Base-by-base conservation (phyloP, 345 rosid species). In the Linum tenue region DNA sequence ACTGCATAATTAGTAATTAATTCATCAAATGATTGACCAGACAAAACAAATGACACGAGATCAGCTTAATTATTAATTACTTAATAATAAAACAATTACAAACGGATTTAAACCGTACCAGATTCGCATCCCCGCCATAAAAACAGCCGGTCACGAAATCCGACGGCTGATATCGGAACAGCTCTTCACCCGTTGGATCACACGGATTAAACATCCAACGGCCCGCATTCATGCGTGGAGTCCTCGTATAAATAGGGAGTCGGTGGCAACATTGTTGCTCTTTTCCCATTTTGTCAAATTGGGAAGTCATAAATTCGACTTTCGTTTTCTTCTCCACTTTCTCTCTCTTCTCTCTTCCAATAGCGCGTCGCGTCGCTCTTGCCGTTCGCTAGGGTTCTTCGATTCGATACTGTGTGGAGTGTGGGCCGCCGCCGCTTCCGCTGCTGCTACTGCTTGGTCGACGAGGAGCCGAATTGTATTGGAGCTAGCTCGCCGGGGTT, bases 181-280 rank as follows among this genome's bases (percentile, higher is more conserved):
- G 0, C 15, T 31, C 10, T 1, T 7, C 2, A 36, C 4, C 78
- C 74, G 73, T 66, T 44, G 7, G 67, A 71, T 74, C 9, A 0
- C 3, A 11, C 0, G 2, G 10, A 31, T 2, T 1, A 7, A 2
- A 37, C 16, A 63, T 67, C 63, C 59, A 62, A 74, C 74, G 76
- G 76, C 43, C 41, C 3, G 14, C 36, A 22, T 22, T 22, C 31
- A 22, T 22, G 31, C 31, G 31, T 22, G 31, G 31, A 22, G 31
- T 22, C 31, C 31, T 22, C 31, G 31, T 22, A 22, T 22, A 22
- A 22, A 22, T 22, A 1, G 0, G 31, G 0, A 22, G 31, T 22
- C 31, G 31, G 31, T 22, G 31, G 31, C 31, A 22, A 22, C 31
- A 22, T 22, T 22, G 31, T 22, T 22, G 31, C 31, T 22, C 31